Conservation (phyloP, 306 rosid genomes). For the Vicia villosa region DNA sequence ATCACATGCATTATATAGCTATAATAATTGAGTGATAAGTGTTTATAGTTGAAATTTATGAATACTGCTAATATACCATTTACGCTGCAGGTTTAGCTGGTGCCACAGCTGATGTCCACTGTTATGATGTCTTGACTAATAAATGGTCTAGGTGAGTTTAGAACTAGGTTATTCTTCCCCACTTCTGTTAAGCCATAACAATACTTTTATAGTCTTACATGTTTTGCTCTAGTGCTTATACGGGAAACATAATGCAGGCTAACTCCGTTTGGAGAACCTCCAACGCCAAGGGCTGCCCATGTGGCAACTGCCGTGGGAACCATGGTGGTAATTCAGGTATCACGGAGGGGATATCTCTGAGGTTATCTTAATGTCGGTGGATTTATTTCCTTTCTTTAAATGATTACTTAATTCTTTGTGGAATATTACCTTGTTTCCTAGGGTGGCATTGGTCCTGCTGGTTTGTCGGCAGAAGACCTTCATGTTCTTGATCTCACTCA, state of each 20-base stretch:
- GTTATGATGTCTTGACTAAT: constrained; percentile 90
- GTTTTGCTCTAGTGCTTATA: constrained; percentile 34
- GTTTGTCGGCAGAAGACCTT: constrained; percentile 98
- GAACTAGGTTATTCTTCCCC: constrained; percentile 32
- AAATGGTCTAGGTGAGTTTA: constrained; percentile 95
- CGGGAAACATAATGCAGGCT: constrained; percentile 57
- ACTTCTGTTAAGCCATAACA: constrained; percentile 18
- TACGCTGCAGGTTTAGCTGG: constrained; percentile 94
- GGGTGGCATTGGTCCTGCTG: constrained; percentile 99
- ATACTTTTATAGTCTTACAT: constrained; percentile 20
- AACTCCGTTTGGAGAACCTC: constrained; percentile 94
- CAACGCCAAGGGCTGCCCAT: constrained; percentile 98
- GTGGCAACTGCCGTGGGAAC: constrained; percentile 99
- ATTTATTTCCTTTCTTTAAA: constrained; percentile 30
- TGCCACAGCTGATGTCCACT: constrained; percentile 99
- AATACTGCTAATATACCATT: constrained; percentile 36
- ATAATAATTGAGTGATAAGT: constrained; percentile 7
- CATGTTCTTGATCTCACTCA: constrained; percentile 99
- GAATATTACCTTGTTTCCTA: constrained; percentile 44
- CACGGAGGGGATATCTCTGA: constrained; percentile 24
- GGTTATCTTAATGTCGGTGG: constrained; percentile 19
- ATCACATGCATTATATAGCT: constrained; percentile 16
- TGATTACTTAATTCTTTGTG: constrained; percentile 24
- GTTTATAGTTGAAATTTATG: constrained; percentile 36
- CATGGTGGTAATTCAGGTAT: constrained; percentile 99